Evolutionary conservation across 2,329 filamentous ascomycete species (phyloP).

Genomic region (Diaporthe sp.): DNA sequence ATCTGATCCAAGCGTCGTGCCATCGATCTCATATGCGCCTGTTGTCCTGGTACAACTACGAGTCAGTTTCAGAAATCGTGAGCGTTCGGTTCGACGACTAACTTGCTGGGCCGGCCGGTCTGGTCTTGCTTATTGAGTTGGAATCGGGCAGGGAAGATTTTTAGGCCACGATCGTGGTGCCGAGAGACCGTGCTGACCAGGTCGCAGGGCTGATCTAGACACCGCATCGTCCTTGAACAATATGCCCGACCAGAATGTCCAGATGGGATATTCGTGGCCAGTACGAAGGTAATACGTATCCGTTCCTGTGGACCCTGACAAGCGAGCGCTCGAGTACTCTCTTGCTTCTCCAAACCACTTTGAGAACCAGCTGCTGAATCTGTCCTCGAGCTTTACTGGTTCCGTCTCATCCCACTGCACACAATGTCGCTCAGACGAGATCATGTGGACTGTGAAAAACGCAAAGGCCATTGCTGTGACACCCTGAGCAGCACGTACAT

Average conservation of each 20-base stretch:
- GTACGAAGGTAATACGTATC: too few relatives aligned
- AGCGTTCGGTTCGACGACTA: not conserved
- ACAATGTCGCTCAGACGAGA: not conserved
- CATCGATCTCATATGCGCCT: not conserved
- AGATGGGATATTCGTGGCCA: not conserved
- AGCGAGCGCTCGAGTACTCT: not conserved
- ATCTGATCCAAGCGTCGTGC: not conserved
- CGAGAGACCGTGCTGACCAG: not conserved
- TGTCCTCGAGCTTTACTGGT: not conserved
- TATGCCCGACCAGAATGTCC: not conserved
- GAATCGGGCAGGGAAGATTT: not conserved
- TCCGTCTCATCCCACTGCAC: not conserved
- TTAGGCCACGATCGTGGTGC: not conserved
- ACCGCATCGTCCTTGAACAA: not conserved
- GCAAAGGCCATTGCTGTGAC: not conserved
- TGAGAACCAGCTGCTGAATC: not conserved
- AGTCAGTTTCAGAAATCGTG: not conserved
- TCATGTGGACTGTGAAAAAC: not conserved
- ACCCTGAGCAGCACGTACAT: not conserved
- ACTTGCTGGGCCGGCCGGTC: not conserved
- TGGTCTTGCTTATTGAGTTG: not conserved
- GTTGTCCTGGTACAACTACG: not conserved
- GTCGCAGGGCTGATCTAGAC: not conserved
- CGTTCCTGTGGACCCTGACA: not conserved
- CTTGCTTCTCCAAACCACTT: not conserved